These are phyloP conservation scores for Capsicum chinense DNA, from an alignment of 257 asterid species.

Conservation along the genomic window DNA sequence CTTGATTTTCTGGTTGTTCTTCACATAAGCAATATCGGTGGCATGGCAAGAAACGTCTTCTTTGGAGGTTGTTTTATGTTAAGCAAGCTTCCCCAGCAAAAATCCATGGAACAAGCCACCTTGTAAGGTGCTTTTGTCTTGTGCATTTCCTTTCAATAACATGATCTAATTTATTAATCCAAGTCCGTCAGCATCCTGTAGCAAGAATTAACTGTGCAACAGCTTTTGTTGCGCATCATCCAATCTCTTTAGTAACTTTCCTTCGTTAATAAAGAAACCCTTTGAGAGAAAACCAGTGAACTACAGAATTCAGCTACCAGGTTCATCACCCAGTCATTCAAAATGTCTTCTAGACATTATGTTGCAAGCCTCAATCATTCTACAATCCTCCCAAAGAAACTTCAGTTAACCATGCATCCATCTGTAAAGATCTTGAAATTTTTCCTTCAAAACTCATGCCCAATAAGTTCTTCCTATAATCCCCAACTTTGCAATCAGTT, in stretches of 20 bases:
- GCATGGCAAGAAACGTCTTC: background rate
- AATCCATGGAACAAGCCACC: slow-evolving; percentile 8
- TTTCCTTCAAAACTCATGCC: background rate
- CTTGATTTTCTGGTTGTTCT: background rate
- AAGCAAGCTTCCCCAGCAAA: background rate
- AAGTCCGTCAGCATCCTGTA: background rate
- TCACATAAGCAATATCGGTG: background rate
- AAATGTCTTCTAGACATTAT: background rate
- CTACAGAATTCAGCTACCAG: background rate
- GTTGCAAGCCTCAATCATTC: background rate
- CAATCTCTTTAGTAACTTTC: background rate
- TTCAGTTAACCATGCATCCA: background rate
- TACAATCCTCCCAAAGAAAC: background rate
- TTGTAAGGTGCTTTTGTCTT: background rate
- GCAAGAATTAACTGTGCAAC: background rate
- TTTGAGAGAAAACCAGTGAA: background rate
- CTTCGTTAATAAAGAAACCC: background rate
- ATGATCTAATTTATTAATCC: background rate
- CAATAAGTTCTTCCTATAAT: background rate
- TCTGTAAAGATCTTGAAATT: slow-evolving; percentile 17
- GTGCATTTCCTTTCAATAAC: background rate
- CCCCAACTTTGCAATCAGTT: background rate
- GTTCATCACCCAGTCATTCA: background rate
- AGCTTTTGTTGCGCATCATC: background rate
- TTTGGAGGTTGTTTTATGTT: background rate